Base-by-base conservation (phyloP, 2,329 filamentous ascomycete genomes). In the Pseudofabraea citricarpa region DNA sequence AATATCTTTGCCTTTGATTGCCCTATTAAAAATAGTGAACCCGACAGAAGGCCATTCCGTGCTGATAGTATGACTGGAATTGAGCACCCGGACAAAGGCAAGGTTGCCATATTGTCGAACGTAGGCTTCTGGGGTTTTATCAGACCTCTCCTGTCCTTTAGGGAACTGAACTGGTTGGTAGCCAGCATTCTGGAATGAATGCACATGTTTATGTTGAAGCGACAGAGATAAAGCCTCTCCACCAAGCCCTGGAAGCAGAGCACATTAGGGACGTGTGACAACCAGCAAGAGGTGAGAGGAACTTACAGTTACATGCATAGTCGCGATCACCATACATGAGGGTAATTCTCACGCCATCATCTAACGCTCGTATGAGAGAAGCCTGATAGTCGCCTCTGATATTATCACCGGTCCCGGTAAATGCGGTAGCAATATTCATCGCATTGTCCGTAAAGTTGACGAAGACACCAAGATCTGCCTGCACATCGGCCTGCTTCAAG, bases 281-380 rank as follows among this genome's bases (percentile, higher is more conserved):
- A n/a, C n/a, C n/a, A n/a, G n/a, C n/a, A n/a, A n/a, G 41, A 12
- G 18, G 12, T 6, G 1, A n/a, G 15, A 35, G 33, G 29, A 15
- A 7, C 36, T 47, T 37, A 44, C 82, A 81, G 58, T 79, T 80
- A 61, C 76, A 81, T 47, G 75, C 71, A 56, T 74, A 79, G 59
- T 81, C 77, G 46, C 75, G 62, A 55, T 79, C 76, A 29, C 75
- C 75, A 57, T 90, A 86, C 37, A 88, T 72, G 47, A 90, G 64
- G 9, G 82, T 79, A 7, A 90, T 74, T 5, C 76, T 79, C 9
- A 87, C 75, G 19, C 79, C 81, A 2, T 65, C 70, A 15, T 75
- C 67, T 40, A 85, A 68, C 15, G 85, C 71, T 16, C 69, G 63
- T 38, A 79, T 77, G 4, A 85, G 66, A 44, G 77, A 69, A 48